Base-by-base conservation (phyloP, 306 rosid genomes). In the Trifolium pratense region DNA sequence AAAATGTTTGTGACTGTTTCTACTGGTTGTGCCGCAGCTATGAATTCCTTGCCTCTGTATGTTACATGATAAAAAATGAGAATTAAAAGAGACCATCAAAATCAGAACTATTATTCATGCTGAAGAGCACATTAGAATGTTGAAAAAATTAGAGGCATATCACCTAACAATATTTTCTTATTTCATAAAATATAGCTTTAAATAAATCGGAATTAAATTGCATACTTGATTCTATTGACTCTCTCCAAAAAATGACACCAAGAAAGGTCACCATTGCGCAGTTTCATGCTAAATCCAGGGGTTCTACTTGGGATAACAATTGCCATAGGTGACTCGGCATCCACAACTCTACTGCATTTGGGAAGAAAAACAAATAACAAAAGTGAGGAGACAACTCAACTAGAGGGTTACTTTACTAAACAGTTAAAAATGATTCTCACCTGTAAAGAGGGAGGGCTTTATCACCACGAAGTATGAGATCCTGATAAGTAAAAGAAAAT, bases 261-360 rank as follows among this genome's bases (percentile, higher is more conserved):
- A 71, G 95, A 80, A 67, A 86, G 75, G 79, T 91, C 98, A 57
- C 91, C 87, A 21, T 79, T 65, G 23, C 98, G 95, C 81, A 94
- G 74, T 83, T 87, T 61, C 82, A 78, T 70, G 79, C 90, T 91
- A 66, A 86, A 78, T 71, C 49, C 86, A 70, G 86, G 80, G 63
- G 86, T 88, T 68, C 74, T 84, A 23, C 86, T 12, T 59, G 96
- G 90, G 77, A 91, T 77, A 62, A 91, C 92, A 26, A 94, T 62
- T 34, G 98, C 92, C 85, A 79, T 75, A 25, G 97, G 98, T 64
- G 98, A 84, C 65, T 77, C 78, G 53, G 98, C 96, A 61, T 86
- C 97, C 81, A 91, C 87, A 62, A 94, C 55, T 87, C 96, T 82
- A 84, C 98, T 94, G 97, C 94, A 89, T 68, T 74, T 74, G 78